phyloP scores from a whole-genome alignment of 768 basidiomycete species.

The Pleurotus eryngii region DNA sequence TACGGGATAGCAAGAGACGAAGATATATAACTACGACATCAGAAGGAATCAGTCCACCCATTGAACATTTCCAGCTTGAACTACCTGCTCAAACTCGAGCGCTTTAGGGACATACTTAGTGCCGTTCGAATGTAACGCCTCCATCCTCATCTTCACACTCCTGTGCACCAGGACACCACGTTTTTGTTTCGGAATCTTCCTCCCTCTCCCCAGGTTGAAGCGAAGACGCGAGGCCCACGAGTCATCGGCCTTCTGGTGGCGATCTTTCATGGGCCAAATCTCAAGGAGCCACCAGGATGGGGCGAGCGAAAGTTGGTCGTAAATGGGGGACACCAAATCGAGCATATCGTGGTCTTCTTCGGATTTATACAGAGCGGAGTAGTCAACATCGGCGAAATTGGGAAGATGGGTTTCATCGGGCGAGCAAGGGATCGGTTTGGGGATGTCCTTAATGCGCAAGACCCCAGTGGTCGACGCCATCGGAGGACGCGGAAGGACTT shows the following conservation, averaged over 20 bases:
- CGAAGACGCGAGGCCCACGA: conserved; percentile 23
- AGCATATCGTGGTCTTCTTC: conserved; percentile 53
- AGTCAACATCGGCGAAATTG: neutral
- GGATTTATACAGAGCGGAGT: conserved; percentile 3
- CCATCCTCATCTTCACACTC: conserved; percentile 52
- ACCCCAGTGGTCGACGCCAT: conserved; percentile 15
- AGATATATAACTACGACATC: too few relatives aligned
- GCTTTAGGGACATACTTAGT: conserved; percentile 32
- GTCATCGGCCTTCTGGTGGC: conserved; percentile 26
- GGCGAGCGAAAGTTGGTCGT: conserved; percentile 46
- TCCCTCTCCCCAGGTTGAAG: conserved; percentile 33
- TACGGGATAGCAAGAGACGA: too few relatives aligned
- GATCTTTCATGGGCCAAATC: conserved; percentile 33
- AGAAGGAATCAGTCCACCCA: conserved; percentile 33
- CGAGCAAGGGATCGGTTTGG: neutral
- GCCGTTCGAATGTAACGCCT: conserved; percentile 36
- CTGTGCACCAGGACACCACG: conserved; percentile 42
- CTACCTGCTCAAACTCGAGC: conserved; percentile 9
- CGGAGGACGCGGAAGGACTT: conserved; percentile 28
- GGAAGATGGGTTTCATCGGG: neutral
- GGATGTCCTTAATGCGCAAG: conserved; percentile 19
- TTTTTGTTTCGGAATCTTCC: conserved; percentile 37
- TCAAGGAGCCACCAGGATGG: conserved; percentile 64
- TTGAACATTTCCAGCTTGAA: neutral
- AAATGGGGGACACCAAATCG: conserved; percentile 45